These are phyloP conservation scores for Orbilia brochopaga DNA, from an alignment of 2,329 filamentous ascomycete genomes.

Conservation along the genomic window DNA sequence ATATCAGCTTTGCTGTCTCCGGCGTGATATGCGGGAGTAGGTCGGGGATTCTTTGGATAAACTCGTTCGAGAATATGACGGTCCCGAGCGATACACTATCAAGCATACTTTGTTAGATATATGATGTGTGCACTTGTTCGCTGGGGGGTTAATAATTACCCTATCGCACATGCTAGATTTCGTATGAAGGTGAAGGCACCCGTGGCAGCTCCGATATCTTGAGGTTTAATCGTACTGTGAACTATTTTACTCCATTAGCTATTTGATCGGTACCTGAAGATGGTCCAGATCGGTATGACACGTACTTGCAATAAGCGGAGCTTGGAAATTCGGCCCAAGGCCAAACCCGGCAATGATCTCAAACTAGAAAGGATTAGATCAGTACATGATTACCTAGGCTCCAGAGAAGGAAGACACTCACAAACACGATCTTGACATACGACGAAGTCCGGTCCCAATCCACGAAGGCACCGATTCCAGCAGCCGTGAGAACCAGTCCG, in stretches of 20 bases:
- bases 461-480: slow-evolving; percentile 71
- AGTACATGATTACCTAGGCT: slow-evolving; percentile 62
- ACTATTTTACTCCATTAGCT: slow-evolving; percentile 56
- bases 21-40: slow-evolving; percentile 64
- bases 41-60: slow-evolving; percentile 64
- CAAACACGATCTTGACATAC: slow-evolving; percentile 65
- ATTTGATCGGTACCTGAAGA: neutral
- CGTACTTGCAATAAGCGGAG: slow-evolving; percentile 54
- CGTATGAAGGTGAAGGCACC: slow-evolving; percentile 68
- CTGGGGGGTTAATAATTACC: slow-evolving; percentile 25
- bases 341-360: slow-evolving; percentile 54
- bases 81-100: slow-evolving; percentile 64
- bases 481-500: slow-evolving; percentile 66
- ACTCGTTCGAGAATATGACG: slow-evolving; percentile 79
- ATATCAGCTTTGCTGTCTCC: slow-evolving; percentile 63
- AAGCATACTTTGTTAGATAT: neutral
- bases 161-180: slow-evolving; percentile 65
- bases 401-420: slow-evolving; percentile 62
- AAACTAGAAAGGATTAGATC: slow-evolving; percentile 54
- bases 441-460: slow-evolving; percentile 66
- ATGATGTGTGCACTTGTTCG: neutral
- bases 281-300: neutral
- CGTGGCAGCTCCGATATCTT: slow-evolving; percentile 69
- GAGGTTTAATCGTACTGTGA: slow-evolving; percentile 67
- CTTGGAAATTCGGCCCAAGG: slow-evolving; percentile 54